These are phyloP conservation scores for Aspergillus calidoustus DNA, from an alignment of 2,329 filamentous ascomycete species.

Conservation along the genomic window DNA sequence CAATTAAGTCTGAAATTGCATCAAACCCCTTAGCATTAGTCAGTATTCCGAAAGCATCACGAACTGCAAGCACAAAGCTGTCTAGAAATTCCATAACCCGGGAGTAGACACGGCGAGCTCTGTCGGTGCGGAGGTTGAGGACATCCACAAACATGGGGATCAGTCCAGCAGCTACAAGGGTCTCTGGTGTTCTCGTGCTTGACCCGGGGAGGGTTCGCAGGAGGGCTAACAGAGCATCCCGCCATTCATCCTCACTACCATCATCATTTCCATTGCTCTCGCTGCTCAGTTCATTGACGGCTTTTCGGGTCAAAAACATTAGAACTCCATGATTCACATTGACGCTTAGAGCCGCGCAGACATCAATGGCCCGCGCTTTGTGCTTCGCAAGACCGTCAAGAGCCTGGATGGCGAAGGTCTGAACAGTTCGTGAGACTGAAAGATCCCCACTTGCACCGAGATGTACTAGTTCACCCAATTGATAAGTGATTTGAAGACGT, in stretches of 20 bases:
- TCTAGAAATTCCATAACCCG: conserved; percentile 87
- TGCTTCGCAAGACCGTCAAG: conserved; percentile 86
- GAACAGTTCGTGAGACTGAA: conserved; percentile 73
- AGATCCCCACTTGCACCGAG: conserved; percentile 72
- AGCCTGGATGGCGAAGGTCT: conserved; percentile 79
- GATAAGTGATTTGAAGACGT: conserved; percentile 85
- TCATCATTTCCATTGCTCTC: conserved; percentile 63
- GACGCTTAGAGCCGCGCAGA: conserved; percentile 87
- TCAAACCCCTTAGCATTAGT: conserved; percentile 84
- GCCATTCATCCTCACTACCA: conserved; percentile 82
- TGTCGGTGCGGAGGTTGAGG: conserved; percentile 77
- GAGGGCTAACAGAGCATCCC: conserved; percentile 85
- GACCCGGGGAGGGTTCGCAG: conserved; percentile 77
- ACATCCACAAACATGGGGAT: conserved; percentile 91
- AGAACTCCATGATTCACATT: conserved; percentile 96
- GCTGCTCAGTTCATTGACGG: conserved; percentile 77
- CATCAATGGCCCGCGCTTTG: conserved; percentile 75
- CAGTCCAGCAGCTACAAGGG: conserved; percentile 85
- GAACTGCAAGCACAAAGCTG: conserved; percentile 81
- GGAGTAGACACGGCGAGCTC: conserved; percentile 82
- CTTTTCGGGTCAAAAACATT: conserved; percentile 89
- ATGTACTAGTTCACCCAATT: conserved; percentile 89
- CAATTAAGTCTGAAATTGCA: conserved; percentile 83
- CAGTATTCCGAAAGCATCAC: conserved; percentile 81
- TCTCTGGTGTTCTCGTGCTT: conserved; percentile 74